Base-by-base conservation (phyloP, 139 green algal species). In the Tetradesmus lagerheimii region DNA sequence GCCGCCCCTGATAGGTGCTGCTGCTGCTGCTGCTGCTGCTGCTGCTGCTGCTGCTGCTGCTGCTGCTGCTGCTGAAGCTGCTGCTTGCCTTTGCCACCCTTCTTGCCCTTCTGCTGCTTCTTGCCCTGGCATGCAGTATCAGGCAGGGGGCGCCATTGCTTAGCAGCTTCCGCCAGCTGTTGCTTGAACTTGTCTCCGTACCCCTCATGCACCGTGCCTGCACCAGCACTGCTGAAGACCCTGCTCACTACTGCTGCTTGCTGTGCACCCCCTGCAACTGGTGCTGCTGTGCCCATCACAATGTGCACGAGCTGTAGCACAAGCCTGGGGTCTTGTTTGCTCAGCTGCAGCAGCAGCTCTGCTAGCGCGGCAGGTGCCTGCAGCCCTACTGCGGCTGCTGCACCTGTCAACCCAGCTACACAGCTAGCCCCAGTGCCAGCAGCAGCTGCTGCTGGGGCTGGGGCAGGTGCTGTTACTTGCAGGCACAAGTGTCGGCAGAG, bases 291-390 rank as follows among this genome's bases (percentile, higher is more conserved):
- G 23, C 80, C 45, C 80, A 86, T 31, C 45, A 86, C 29, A 3
- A 86, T 74, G 16, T 35, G 23, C 45, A 86, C 80, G 2, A 86
- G n/a, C 14, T 27, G 18, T 6, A 86, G 27, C 11, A 86, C 80
- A 71, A 34, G 45, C 34, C 3, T 8, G 16, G 45, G 45, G 14
- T 37, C 14, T 45, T 14, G 5, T 3, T 14, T 34, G 20, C n/a
- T 53, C 80, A 86, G 57, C 45, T 74, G 80, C 45, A 75, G 80
- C 80, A 86, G 80, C 16, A 75, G 11, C 9, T 47, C 15, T 25
- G 25, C 29, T 53, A 86, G n/a, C 39, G 45, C 80, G 43, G 25
- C 45, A 27, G 45, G 43, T n/a, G 80, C 43, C 31, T 86, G 80
- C 39, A 84, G 23, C 43, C 27, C 23, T 18, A 39, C 20, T 37